Percentiles rank a stretch among this genome's conserved stretches.
Evolutionary conservation across 495 filamentous ascomycete genomes (phyloP).

Genomic region (Hypoxylon lienhwacheense): DNA sequence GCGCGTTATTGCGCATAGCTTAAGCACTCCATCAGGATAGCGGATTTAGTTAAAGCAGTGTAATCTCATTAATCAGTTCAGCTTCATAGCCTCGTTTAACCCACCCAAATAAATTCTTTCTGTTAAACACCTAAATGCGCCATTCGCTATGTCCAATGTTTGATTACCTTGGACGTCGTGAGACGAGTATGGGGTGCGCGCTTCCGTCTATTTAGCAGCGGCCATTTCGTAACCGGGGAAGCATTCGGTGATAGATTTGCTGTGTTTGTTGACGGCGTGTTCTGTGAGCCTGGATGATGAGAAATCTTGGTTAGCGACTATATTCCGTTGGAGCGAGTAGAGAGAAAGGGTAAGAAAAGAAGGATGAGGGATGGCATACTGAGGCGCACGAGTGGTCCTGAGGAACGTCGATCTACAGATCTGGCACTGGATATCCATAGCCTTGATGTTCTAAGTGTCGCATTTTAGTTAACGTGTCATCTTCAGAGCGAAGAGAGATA

Average conservation of each 20-base stretch:
- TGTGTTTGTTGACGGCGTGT: slow-evolving; percentile 60
- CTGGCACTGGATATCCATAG: slow-evolving; percentile 59
- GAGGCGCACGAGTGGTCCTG: slow-evolving; percentile 56
- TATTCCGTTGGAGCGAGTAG: too few species aligned
- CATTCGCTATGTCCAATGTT: slow-evolving; percentile 31
- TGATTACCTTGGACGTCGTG: not conserved
- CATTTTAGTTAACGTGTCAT: slow-evolving; percentile 15
- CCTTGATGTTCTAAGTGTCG: slow-evolving; percentile 48
- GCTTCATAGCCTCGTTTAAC: slow-evolving; percentile 16
- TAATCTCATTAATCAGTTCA: slow-evolving; percentile 27
- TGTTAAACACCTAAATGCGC: slow-evolving; percentile 30
- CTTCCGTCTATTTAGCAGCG: slow-evolving; percentile 11
- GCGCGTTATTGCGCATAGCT: not conserved
- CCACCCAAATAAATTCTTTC: slow-evolving; percentile 9
- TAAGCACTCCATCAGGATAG: not conserved
- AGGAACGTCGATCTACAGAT: slow-evolving; percentile 61
- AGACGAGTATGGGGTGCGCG: not conserved
- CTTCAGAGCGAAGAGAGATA: not conserved
- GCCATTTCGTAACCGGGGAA: slow-evolving; percentile 50
- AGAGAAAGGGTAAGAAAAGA: too few species aligned
- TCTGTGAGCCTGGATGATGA: slow-evolving; percentile 46
- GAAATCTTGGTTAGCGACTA: not conserved
- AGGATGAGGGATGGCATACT: slow-evolving; percentile 46
- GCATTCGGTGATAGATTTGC: slow-evolving; percentile 54
- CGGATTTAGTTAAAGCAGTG: slow-evolving; percentile 11